These are phyloP conservation scores for Citrus maxima DNA, from an alignment of 345 rosid genomes.

Conservation along the genomic window DNA sequence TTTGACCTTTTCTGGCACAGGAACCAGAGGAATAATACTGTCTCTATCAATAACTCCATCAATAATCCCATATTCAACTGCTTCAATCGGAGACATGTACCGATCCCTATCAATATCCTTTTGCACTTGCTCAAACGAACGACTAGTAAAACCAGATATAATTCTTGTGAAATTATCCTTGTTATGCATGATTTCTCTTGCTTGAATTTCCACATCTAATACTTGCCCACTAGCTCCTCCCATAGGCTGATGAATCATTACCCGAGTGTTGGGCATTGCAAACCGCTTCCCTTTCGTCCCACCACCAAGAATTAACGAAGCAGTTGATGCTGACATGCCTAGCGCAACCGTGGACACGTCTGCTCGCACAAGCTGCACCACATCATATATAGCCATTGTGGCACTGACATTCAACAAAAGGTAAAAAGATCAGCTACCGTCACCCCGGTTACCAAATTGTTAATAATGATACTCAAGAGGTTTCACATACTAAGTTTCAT, in stretches of 20 bases:
- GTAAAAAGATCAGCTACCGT: background rate
- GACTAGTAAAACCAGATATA: slow-evolving; percentile 69
- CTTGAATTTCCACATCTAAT: slow-evolving; percentile 81
- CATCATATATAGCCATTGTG: slow-evolving; percentile 92
- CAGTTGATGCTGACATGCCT: slow-evolving; percentile 89
- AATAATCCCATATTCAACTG: slow-evolving; percentile 88
- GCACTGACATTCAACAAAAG: slow-evolving; percentile 50
- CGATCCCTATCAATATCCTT: slow-evolving; percentile 84
- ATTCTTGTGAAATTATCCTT: slow-evolving; percentile 67
- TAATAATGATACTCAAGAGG: background rate
- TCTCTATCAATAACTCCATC: slow-evolving; percentile 93
- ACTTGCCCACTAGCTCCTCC: slow-evolving; percentile 96
- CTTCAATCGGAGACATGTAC: slow-evolving; percentile 94
- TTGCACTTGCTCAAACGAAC: slow-evolving; percentile 69
- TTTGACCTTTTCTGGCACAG: slow-evolving; percentile 75
- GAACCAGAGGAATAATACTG: slow-evolving; percentile 71
- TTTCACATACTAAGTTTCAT: no score
- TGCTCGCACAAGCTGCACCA: slow-evolving; percentile 84
- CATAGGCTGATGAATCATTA: slow-evolving; percentile 93
- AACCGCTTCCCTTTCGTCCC: slow-evolving; percentile 94
- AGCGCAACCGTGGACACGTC: slow-evolving; percentile 87
- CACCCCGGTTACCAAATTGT: background rate
- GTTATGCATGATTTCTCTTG: slow-evolving; percentile 84
- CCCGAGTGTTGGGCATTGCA: slow-evolving; percentile 92
- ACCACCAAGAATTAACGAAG: slow-evolving; percentile 88